Conservation (phyloP, 2,329 filamentous ascomycete genomes). For the Lecanicillium sp. region DNA sequence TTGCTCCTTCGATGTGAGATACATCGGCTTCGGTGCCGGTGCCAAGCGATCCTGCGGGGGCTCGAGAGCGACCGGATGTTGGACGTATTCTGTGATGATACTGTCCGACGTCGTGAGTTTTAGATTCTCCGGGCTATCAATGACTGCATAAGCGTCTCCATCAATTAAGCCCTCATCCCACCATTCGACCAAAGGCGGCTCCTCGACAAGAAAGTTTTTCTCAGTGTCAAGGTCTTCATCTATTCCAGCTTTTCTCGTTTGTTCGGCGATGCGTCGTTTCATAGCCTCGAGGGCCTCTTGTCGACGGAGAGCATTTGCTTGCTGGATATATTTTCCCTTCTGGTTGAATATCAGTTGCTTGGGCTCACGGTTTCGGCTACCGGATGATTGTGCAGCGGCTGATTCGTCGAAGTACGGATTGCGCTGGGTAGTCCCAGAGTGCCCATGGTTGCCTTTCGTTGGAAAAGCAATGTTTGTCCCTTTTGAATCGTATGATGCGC, state of each 20-base stretch:
- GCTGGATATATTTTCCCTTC: slow-evolving; percentile 94
- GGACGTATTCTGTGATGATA: slow-evolving; percentile 85
- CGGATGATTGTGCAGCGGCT: slow-evolving; percentile 51
- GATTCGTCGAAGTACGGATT: slow-evolving; percentile 83
- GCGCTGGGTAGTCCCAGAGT: slow-evolving; percentile 12
- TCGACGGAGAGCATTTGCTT: slow-evolving; percentile 80
- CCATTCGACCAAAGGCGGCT: slow-evolving; percentile 89
- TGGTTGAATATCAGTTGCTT: slow-evolving; percentile 84
- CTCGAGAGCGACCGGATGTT: slow-evolving; percentile 86
- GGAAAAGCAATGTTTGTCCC: slow-evolving; percentile 18
- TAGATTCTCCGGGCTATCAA: slow-evolving; percentile 58
- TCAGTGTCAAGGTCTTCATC: slow-evolving; percentile 87
- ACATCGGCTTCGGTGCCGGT: slow-evolving; percentile 80
- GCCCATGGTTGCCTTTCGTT: slow-evolving; percentile 12
- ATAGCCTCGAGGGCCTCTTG: slow-evolving; percentile 88
- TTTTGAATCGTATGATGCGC: slow-evolving; percentile 15
- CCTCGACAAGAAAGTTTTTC: slow-evolving; percentile 79
- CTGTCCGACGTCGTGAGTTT: slow-evolving; percentile 74
- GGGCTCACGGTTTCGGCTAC: slow-evolving; percentile 59
- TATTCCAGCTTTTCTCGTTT: slow-evolving; percentile 83
- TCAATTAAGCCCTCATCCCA: slow-evolving; percentile 88
- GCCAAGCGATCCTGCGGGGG: slow-evolving; percentile 84
- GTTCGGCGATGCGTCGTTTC: slow-evolving; percentile 86
- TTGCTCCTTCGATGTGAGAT: slow-evolving; percentile 83
- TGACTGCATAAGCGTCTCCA: slow-evolving; percentile 65